Evolutionary conservation across 2,329 filamentous ascomycete genomes (phyloP).

Genomic region (Pestalotiopsis sp.): DNA sequence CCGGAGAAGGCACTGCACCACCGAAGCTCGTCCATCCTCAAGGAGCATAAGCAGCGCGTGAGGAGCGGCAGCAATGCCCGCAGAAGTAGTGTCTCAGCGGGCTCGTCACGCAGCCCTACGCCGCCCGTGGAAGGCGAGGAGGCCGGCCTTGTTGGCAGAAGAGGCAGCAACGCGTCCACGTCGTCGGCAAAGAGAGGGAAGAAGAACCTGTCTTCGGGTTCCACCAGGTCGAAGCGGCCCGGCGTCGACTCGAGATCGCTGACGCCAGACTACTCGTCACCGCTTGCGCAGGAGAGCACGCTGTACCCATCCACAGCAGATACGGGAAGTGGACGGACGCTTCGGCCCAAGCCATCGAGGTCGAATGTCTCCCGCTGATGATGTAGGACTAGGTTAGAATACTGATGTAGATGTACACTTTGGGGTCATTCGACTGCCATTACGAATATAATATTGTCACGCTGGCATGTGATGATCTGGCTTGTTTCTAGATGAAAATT

Average conservation of each 20-base stretch:
- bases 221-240: slow-evolving; percentile 43
- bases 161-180: slow-evolving; percentile 49
- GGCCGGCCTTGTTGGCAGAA: slow-evolving; percentile 37
- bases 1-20: slow-evolving; percentile 41
- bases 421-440: not conserved
- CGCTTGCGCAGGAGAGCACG: slow-evolving; percentile 52
- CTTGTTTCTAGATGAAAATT: no score
- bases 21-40: slow-evolving; percentile 45
- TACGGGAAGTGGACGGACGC: slow-evolving; percentile 9
- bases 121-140: slow-evolving; percentile 49
- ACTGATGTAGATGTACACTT: not conserved
- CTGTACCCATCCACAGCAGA: slow-evolving; percentile 15
- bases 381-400: not conserved
- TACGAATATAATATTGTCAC: not conserved
- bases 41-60: slow-evolving; percentile 46
- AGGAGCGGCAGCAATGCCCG: slow-evolving; percentile 53
- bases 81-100: slow-evolving; percentile 50
- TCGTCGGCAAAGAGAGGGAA: slow-evolving; percentile 55
- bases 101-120: slow-evolving; percentile 53
- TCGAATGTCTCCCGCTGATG: slow-evolving; percentile 11
- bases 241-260: slow-evolving; percentile 53
- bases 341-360: slow-evolving; percentile 14
- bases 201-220: slow-evolving; percentile 46
- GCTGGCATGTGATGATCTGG: no score
- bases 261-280: slow-evolving; percentile 58